A percentile compares a stretch with the other conserved stretches of the same genome.
Evolutionary conservation across 331 rosid species (phyloP).

Genomic region (Malus hybrid): DNA sequence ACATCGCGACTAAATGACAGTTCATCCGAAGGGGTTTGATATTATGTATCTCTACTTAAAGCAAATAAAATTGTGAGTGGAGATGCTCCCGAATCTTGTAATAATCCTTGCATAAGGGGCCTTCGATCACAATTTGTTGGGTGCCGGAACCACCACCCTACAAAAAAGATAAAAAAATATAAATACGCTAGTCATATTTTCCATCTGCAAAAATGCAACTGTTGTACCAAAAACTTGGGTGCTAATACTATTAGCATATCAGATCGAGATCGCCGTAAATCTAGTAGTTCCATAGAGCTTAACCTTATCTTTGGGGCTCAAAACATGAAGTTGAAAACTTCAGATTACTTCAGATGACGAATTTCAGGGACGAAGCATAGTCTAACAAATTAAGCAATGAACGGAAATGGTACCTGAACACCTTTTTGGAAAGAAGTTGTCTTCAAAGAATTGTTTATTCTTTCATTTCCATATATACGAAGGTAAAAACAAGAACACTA

Average conservation of each 20-base stretch:
- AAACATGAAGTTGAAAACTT: too few relatives aligned
- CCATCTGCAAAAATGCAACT: background rate
- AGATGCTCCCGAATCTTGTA: constrained; percentile 73
- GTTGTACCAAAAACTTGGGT: background rate
- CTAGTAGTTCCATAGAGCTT: background rate
- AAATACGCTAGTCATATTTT: constrained; percentile 6
- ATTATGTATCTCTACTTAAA: constrained; percentile 20
- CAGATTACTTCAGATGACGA: too few relatives aligned
- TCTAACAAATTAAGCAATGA: background rate
- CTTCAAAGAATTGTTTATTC: too few relatives aligned
- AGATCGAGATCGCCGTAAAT: background rate
- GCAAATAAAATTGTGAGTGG: constrained; percentile 78
- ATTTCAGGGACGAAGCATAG: background rate
- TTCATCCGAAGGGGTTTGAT: background rate
- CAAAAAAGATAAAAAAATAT: background rate
- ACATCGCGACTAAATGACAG: background rate
- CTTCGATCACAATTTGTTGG: constrained; percentile 88
- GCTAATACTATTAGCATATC: background rate
- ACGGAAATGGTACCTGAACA: constrained; percentile 51
- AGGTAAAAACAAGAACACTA: too few relatives aligned
- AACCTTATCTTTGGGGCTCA: too few relatives aligned
- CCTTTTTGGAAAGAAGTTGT: constrained; percentile 53
- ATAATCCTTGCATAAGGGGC: constrained; percentile 84
- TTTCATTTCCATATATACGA: too few relatives aligned
- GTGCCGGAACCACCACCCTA: constrained; percentile 87